Evolutionary conservation across 176 grass and related monocot species (phyloP), one percentile per base, ranked within the genome.

Genomic region (Avena insularis): DNA sequence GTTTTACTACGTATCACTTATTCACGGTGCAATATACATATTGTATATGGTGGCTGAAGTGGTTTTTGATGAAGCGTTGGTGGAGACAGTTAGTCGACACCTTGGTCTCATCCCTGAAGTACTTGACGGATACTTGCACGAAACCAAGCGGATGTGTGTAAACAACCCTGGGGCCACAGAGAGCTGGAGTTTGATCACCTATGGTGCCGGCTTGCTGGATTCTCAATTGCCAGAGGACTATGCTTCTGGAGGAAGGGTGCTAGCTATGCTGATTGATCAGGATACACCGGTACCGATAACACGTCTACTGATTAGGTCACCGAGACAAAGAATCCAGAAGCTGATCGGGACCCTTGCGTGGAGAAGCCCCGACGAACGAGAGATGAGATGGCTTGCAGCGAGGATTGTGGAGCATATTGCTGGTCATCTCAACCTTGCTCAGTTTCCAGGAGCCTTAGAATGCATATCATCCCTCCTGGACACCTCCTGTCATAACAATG

Each of bases 391-490:
- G 40, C 59, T 80, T 15, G 78, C 78, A 1, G 59, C 59, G 0
- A 80, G 59, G 78, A 29, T 80, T 6, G 59, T 80, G 7, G 78
- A 21, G 59, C 78, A 65, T 43, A 12, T 80, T 0, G 78, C 78
- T 3, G 3, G 0, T 8, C 3, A 64, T 12, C 59, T 80, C 6
- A 29, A 46, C 8, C 78, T 80, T 11, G 43, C 59, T 48, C 59
- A 65, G 5, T 80, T 80, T 27, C 78, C 78, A 48, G 78, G 78
- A 65, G 58, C 59, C 23, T 6, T 65, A 17, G 59, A 80, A 9
- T 49, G 59, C 13, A 6, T 80, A 7, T 47, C 58, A 12, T 48
- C 78, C 20, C 58, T 65, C 1, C 43, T 80, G 4, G 59, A 50
- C 0, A 31, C 43, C 9, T 49, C 59, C 17, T 13, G 0, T 5